Evolutionary conservation across 495 filamentous ascomycete genomes (phyloP).

Genomic region (Neurospora sp.): DNA sequence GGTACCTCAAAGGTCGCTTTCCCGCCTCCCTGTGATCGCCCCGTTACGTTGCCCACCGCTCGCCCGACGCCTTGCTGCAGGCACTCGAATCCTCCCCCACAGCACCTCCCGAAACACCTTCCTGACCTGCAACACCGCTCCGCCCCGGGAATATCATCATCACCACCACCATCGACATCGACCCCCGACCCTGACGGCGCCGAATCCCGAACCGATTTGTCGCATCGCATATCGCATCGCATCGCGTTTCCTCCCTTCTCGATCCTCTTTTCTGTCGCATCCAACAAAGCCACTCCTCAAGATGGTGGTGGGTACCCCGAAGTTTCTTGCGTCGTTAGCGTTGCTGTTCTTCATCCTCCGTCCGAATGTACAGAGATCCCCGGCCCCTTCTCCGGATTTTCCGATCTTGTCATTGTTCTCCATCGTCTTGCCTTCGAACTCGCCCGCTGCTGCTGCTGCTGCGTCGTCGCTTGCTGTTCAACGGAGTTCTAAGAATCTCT

Average conservation of each 20-base stretch:
- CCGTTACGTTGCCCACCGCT: not conserved
- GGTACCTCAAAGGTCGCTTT: not conserved
- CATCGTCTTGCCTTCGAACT: not conserved
- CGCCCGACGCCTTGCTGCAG: not conserved
- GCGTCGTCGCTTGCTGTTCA: constrained; percentile 7
- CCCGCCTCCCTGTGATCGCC: not conserved
- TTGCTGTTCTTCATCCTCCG: not conserved
- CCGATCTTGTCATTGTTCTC: not conserved
- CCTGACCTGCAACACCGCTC: not conserved
- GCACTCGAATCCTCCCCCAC: not conserved
- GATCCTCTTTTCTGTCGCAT: not conserved
- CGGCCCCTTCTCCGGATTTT: not conserved
- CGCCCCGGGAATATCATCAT: not conserved
- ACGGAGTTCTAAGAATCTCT: constrained; percentile 23
- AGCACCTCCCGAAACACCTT: not conserved
- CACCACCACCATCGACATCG: not conserved
- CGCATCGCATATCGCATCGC: constrained; percentile 3
- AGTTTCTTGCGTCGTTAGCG: constrained; percentile 1
- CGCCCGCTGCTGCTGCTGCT: not conserved
- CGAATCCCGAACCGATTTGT: not conserved
- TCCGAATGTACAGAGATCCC: not conserved
- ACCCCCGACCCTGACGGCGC: not conserved
- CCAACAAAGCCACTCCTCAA: constrained; percentile 9
- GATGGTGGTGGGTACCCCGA: constrained; percentile 35
- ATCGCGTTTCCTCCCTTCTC: not conserved